Evolutionary conservation across 805 yeast species (phyloP).

Genomic region (Saturnispora gosingensis): DNA sequence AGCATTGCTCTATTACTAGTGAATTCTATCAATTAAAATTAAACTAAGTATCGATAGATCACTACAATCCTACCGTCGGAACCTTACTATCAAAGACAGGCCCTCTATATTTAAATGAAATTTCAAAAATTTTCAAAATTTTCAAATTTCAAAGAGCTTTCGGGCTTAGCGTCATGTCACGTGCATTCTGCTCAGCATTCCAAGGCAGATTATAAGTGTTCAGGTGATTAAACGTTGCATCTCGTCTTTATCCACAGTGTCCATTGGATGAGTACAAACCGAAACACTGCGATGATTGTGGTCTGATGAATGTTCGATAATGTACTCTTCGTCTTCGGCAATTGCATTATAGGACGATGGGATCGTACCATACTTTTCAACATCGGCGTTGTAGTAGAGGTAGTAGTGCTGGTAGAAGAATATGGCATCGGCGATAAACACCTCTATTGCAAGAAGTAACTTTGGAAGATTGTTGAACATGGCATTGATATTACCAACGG

Average conservation of each 20-base stretch:
- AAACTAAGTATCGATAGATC: neutral
- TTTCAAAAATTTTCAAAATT: neutral
- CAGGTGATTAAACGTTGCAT: conserved; percentile 16
- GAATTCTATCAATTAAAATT: neutral
- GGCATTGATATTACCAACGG: conserved; percentile 17
- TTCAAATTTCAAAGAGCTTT: neutral
- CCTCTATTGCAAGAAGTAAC: conserved; percentile 25
- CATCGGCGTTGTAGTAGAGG: conserved; percentile 21
- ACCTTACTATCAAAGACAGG: neutral
- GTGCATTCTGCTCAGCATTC: neutral
- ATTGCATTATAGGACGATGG: conserved; percentile 17
- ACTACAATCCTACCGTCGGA: neutral
- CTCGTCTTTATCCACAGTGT: conserved; percentile 20
- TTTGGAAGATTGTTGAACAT: conserved; percentile 28
- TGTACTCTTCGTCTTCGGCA: conserved; percentile 26
- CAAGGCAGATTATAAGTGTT: conserved; percentile 2
- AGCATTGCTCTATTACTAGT: neutral
- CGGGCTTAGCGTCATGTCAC: neutral
- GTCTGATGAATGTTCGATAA: conserved; percentile 26
- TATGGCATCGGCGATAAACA: conserved; percentile 22
- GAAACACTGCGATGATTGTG: conserved; percentile 20
- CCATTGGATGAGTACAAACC: conserved; percentile 9
- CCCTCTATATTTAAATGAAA: neutral
- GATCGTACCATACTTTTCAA: conserved; percentile 16
- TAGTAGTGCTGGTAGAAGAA: conserved; percentile 28